phyloP scores from a whole-genome alignment of 2,329 filamentous ascomycete genomes.

The Fusarium sp. region DNA sequence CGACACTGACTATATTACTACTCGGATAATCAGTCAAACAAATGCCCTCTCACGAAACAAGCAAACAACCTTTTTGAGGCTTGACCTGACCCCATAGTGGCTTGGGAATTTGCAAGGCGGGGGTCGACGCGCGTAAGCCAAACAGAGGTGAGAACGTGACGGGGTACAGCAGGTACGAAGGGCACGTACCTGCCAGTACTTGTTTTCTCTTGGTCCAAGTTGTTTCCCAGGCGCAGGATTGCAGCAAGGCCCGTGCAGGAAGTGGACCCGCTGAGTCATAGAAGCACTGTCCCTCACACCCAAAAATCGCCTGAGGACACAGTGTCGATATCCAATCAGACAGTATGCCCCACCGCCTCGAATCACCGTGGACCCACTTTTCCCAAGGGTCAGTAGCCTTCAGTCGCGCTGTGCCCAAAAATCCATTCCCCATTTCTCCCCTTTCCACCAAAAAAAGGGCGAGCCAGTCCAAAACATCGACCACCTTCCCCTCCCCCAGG shows the following conservation, averaged over 20 bases:
- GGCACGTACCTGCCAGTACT: slow-evolving; percentile 41
- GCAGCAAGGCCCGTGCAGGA: slow-evolving; percentile 14
- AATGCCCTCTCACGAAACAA: background rate
- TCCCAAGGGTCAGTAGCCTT: slow-evolving; percentile 39
- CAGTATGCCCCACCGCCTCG: slow-evolving; percentile 9
- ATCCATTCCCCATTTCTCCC: slow-evolving; percentile 47
- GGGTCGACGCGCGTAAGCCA: slow-evolving; percentile 13
- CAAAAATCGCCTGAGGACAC: background rate
- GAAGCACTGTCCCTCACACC: slow-evolving; percentile 4
- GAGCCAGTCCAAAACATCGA: slow-evolving; percentile 55
- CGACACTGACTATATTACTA: background rate
- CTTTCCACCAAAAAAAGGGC: slow-evolving; percentile 50
- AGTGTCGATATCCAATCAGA: background rate
- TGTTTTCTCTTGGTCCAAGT: slow-evolving; percentile 26
- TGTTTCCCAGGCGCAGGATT: slow-evolving; percentile 24
- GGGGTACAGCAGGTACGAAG: slow-evolving; percentile 21
- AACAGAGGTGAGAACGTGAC: slow-evolving; percentile 20
- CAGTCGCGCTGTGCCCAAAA: slow-evolving; percentile 45
- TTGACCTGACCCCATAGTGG: slow-evolving; percentile 33
- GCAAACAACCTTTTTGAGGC: slow-evolving; percentile 5
- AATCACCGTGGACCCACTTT: slow-evolving; percentile 30
- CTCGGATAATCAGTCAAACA: background rate
- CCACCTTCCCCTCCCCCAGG: slow-evolving; percentile 47
- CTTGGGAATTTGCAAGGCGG: slow-evolving; percentile 25
- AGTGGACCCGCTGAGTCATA: background rate